Percentiles rank a stretch among this genome's conserved stretches.
Conservation (phyloP, 306 rosid species). For the Quercus cerris region DNA sequence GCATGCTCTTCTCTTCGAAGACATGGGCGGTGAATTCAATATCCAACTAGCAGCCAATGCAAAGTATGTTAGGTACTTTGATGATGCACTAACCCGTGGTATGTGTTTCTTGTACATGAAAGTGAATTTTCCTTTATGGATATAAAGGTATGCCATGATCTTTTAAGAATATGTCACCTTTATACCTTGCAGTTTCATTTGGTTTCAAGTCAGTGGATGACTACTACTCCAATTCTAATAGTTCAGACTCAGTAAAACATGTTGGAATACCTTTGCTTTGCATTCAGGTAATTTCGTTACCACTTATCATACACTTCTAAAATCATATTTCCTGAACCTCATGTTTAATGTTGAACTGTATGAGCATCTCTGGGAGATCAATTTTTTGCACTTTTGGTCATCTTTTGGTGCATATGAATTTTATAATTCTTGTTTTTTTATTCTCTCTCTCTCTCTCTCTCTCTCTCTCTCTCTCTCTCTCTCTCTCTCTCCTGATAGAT, state of each 20-base stretch:
- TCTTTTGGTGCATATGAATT: not conserved
- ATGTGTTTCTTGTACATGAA: slow-evolving; percentile 19
- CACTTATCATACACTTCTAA: not conserved
- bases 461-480: no score
- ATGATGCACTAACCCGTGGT: slow-evolving; percentile 93
- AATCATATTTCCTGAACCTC: not conserved
- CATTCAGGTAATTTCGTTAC: slow-evolving; percentile 66
- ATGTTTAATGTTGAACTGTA: slow-evolving; percentile 1
- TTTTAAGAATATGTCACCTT: slow-evolving; percentile 4
- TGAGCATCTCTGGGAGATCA: no score
- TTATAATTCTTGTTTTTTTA: no score
- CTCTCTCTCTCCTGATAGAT: no score
- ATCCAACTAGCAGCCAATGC: slow-evolving; percentile 70
- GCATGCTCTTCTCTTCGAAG: slow-evolving; percentile 80
- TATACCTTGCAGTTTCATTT: slow-evolving; percentile 73
- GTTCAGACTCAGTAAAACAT: slow-evolving; percentile 79
- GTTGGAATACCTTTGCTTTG: slow-evolving; percentile 84
- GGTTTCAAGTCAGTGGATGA: slow-evolving; percentile 96
- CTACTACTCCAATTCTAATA: slow-evolving; percentile 72
- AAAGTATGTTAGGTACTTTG: slow-evolving; percentile 76
- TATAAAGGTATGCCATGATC: slow-evolving; percentile 12
- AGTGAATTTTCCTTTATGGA: not conserved
- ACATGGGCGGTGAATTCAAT: slow-evolving; percentile 66
- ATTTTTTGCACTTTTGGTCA: not conserved
- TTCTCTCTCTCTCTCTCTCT: no score